Evolutionary conservation across 306 rosid species (phyloP), one percentile per base, ranked within the genome.

Genomic region (Adenanthera pavonina): DNA sequence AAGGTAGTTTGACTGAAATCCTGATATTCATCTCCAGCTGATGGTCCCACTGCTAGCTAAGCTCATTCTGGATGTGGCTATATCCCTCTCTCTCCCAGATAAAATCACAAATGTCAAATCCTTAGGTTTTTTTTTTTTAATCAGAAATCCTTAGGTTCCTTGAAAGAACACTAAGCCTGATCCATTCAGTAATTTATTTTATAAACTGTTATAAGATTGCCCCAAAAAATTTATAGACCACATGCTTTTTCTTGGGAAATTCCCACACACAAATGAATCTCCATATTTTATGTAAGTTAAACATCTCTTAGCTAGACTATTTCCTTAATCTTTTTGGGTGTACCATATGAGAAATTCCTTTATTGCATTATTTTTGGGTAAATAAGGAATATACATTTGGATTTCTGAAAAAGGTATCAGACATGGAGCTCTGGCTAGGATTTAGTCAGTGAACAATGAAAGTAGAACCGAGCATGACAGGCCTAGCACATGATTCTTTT

Each of bases 341-440:
- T 38, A n/a, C 44, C 72, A 17, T 68, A 35, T 71, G 77, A 83
- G 80, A 77, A 33, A 52, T 51, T 72, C 69, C 68, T 77, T 80
- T 57, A 41, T 49, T 69, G 57, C 64, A 83, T 78, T 73, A 77
- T 80, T 68, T 8, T 73, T 76, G 36, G 78, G 87, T 76, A 67
- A 85, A 52, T 78, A 79, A 70, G 65, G 77, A 54, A 80, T n/a
- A 49, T 76, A 15, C 66, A 57, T 68, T 65, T 72, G 61, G 79
- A 25, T 69, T 78, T 69, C 81, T 54, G 71, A 62, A 77, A 71
- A 36, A 6, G 56, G 72, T 75, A 68, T 70, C 14, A n/a, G 75
- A 59, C 78, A 66, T 43, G 66, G 80, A 72, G 49, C 35, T 72
- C 41, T 77, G 56, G 64, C 54, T 62, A 67, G 14, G 43, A 33